Evolutionary conservation across 352 stramenopile species (phyloP), one percentile per base, ranked within the genome.

Genomic region (Phytophthora megakarya): DNA sequence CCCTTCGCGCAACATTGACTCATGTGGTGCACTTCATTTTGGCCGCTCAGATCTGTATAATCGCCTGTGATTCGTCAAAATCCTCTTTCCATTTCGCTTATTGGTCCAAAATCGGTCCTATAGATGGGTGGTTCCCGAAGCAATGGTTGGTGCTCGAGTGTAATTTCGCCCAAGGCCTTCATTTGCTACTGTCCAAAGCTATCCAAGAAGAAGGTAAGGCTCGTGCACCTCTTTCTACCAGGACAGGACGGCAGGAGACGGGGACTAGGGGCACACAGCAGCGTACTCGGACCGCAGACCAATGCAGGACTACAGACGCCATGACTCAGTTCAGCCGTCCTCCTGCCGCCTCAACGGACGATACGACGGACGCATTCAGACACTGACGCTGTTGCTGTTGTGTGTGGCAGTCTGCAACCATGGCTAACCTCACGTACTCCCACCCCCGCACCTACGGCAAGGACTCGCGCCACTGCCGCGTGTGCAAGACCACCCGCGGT

Each of bases 401-500:
- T 67, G 42, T 71, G 33, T 60, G 16, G 38, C 26, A 74, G 78
- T 78, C 72, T 80, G 79, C 84, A 83, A 90, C 77, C 73, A 95
- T 95, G 86, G 91, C 86, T 78, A 95, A 95, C 84, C 83, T 95
- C 76, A 81, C 76, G 61, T 93, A 93, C 81, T 82, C 86, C 61
- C 84, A 95, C 84, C 84, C 84, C 50, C 84, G 86, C 67, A 93
- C 73, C 70, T 95, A 95, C 81, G 86, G 86, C 76, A 95, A 95
- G 80, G 86, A 95, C 82, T 95, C 86, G 72, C 85, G 84, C 66
- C 86, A 93, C 81, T 95, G 90, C 86, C 89, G 89, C 64, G 84
- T 93, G 67, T 97, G 90, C 84, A 83, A 93, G 70, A 96, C 89
- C 47, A 95, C 89, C 53, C 84, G 86, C 84, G 91, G 89, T 79